Evolutionary conservation across 139 green algal genomes (phyloP), one percentile per base, ranked within the genome.

Genomic region (Coccomyxa sp.): DNA sequence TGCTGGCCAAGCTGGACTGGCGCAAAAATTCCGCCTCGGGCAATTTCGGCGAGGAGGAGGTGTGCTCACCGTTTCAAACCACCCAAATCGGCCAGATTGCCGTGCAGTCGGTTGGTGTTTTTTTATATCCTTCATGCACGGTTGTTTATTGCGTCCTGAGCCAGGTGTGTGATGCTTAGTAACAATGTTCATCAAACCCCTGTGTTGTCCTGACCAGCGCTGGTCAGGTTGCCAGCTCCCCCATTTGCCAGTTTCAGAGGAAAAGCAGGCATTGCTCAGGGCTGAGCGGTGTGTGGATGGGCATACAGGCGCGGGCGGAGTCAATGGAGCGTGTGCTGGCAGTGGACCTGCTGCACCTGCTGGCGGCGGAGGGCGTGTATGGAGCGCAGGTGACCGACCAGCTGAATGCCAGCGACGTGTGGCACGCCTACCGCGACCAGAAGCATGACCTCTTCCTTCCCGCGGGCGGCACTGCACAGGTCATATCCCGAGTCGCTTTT

Each of bases 371-470:
- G 0, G 92, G 94, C 0, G 74, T 80, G 0, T 82, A 95, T 25
- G 81, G 67, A 4, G n/a, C 23, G n/a, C 77, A 80, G 51, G 83
- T 86, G 79, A 76, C 38, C 13, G 75, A 81, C 14, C 66, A 93
- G 81, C 81, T 98, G 76, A 87, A 90, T 0, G 81, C 57, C 14
- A 94, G 89, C 10, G 85, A 92, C 0, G 92, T 96, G 51, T 98
- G 95, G 94, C 45, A 67, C 1, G 95, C 95, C 3, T 97, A 96
- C 85, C 83, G 82, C 16, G 88, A 89, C 21, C 92, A 95, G 84
- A 88, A 89, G 10, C 95, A 98, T 84, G 95, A 98, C 85, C 87
- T 98, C 58, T 98, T 96, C 90, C 89, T 98, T 67, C 95, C 95
- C 4, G 86, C 87, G 0, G 93, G 89, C 16, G 87, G 88, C 31